Percentiles rank a stretch among this genome's conserved stretches.
Conservation (phyloP, 2,329 filamentous ascomycete species). For the Aureobasidium sp. region DNA sequence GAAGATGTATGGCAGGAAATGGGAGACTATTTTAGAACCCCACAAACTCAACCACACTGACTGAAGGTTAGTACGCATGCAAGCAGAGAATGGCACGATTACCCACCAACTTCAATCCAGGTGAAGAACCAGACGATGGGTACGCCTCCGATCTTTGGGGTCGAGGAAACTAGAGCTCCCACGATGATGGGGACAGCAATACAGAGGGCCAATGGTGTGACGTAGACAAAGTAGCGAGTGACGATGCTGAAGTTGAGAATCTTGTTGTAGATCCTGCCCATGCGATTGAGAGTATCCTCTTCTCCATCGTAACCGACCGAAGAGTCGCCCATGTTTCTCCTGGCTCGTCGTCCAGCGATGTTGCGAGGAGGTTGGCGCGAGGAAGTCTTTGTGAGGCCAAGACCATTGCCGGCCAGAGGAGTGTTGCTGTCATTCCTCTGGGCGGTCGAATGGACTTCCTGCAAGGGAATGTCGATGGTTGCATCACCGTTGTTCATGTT, state of each 20-base stretch:
- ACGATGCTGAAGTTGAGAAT: slow-evolving; percentile 56
- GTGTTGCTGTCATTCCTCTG: slow-evolving; percentile 33
- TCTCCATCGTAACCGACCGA: slow-evolving; percentile 36
- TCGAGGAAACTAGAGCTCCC: slow-evolving; percentile 44
- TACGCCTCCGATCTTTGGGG: slow-evolving; percentile 49
- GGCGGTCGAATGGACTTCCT: slow-evolving; percentile 40
- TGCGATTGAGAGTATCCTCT: slow-evolving; percentile 49
- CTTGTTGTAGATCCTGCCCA: slow-evolving; percentile 55
- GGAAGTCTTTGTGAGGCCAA: slow-evolving; percentile 17
- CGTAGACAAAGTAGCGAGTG: slow-evolving; percentile 57
- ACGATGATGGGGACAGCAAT: slow-evolving; percentile 58
- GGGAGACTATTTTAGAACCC: slow-evolving; percentile 53
- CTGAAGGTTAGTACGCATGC: not conserved
- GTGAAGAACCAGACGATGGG: slow-evolving; percentile 55
- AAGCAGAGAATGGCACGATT: not conserved
- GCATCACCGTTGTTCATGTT: slow-evolving; percentile 37
- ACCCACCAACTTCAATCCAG: slow-evolving; percentile 52
- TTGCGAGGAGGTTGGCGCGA: slow-evolving; percentile 30
- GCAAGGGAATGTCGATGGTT: slow-evolving; percentile 56
- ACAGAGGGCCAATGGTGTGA: slow-evolving; percentile 49
- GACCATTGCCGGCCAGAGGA: slow-evolving; percentile 19
- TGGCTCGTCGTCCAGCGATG: slow-evolving; percentile 31
- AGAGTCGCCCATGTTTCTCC: slow-evolving; percentile 29
- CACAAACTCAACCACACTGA: slow-evolving; percentile 55
- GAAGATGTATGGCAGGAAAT: slow-evolving; percentile 53